These are phyloP conservation scores for Coccomyxa subellipsoidea DNA, from an alignment of 163 green algal species.

Conservation along the genomic window DNA sequence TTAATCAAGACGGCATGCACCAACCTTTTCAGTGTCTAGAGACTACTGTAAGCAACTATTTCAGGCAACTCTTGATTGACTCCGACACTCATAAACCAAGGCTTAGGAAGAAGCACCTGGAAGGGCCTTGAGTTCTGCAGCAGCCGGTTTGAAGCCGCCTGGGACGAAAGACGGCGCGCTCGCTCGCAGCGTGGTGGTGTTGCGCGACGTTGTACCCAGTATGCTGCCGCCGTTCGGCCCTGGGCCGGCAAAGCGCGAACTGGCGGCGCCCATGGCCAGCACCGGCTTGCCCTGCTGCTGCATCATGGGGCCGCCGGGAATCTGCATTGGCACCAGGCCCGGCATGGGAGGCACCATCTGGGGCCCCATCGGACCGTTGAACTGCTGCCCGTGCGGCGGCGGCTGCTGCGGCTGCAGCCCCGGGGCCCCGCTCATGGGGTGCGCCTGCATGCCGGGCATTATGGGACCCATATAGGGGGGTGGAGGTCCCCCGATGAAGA, in stretches of 20 bases:
- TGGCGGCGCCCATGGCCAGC: not conserved
- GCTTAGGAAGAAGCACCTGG: not conserved
- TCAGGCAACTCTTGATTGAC: no score
- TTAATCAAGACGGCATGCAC: no score
- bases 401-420: not conserved
- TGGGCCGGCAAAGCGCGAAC: not conserved
- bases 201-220: not conserved
- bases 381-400: not conserved
- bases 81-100: not conserved
- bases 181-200: conserved; percentile 16
- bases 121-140: not conserved
- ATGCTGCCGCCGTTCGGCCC: not conserved
- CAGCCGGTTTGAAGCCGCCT: conserved; percentile 3
- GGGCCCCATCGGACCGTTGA: not conserved
- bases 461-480: not conserved
- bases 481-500: not conserved
- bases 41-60: no score
- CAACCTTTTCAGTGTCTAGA: no score
- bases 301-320: no score
- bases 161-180: conserved; percentile 20
- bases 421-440: not conserved
- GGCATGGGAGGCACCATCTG: not conserved
- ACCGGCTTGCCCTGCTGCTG: not conserved
- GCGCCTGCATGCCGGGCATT: conserved; percentile 1
- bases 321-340: not conserved